Conservation (phyloP, 1,284 basidiomycete genomes). For the Meripilus lineatus region DNA sequence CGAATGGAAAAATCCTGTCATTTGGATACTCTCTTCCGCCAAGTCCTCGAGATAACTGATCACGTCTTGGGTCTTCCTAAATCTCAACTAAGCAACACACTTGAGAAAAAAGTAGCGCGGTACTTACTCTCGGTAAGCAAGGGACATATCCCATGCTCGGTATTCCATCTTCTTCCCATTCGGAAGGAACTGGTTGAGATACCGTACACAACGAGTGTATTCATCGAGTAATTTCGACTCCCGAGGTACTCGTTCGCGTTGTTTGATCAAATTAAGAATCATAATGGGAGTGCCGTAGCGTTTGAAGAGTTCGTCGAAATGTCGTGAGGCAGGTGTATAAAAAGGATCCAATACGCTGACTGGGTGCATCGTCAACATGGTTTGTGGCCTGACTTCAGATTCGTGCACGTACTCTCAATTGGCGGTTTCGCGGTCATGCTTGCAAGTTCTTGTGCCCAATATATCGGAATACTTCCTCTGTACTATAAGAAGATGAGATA, state of each 20-base stretch:
- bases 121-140: slow-evolving; percentile 80
- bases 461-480: slow-evolving; percentile 92
- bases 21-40: slow-evolving; percentile 89
- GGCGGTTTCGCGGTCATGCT: slow-evolving; percentile 91
- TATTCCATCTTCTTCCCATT: slow-evolving; percentile 85
- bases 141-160: slow-evolving; percentile 95
- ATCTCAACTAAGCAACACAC: too few species aligned
- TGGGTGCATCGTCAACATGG: slow-evolving; percentile 30
- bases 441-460: slow-evolving; percentile 93
- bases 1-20: slow-evolving; percentile 93
- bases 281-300: slow-evolving; percentile 91
- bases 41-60: slow-evolving; percentile 95
- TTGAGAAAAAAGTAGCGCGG: too few species aligned
- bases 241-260: slow-evolving; percentile 73
- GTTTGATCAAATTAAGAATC: slow-evolving; percentile 96
- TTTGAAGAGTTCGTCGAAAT: slow-evolving; percentile 90
- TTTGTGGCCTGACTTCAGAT: neutral
- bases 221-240: slow-evolving; percentile 93
- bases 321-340: slow-evolving; percentile 88
- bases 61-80: slow-evolving; percentile 90
- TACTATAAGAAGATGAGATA: slow-evolving; percentile 47
- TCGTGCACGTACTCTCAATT: slow-evolving; percentile 75
- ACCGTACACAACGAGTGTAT: slow-evolving; percentile 89
- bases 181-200: slow-evolving; percentile 95
- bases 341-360: slow-evolving; percentile 96